Conservation (phyloP, 768 basidiomycete species). For the Pulveroboletus sp. region DNA sequence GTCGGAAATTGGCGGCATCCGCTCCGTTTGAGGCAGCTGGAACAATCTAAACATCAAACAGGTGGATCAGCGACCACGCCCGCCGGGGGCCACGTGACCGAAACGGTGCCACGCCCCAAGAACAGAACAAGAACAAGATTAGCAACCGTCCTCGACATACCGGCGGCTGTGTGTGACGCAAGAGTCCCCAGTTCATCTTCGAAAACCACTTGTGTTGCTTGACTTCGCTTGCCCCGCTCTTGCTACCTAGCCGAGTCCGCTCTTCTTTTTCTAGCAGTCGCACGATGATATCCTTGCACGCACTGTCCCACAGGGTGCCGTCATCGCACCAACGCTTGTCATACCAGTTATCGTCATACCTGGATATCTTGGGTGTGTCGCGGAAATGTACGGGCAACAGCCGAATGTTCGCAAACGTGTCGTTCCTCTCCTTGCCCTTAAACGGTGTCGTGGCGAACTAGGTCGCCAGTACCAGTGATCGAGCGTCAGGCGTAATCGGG, state of each 20-base stretch:
- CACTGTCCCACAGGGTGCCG: constrained; percentile 39
- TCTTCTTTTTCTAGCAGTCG: constrained; percentile 93
- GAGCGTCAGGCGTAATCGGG: constrained; percentile 24
- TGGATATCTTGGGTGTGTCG: constrained; percentile 74
- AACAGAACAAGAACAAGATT: neutral
- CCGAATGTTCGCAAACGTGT: constrained; percentile 96
- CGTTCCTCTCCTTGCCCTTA: constrained; percentile 92
- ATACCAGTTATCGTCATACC: constrained; percentile 39
- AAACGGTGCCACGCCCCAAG: neutral
- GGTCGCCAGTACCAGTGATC: constrained; percentile 14
- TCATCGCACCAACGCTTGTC: constrained; percentile 6
- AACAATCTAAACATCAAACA: constrained; percentile 56
- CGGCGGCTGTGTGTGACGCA: constrained; percentile 90
- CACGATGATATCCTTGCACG: constrained; percentile 81
- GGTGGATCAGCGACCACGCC: constrained; percentile 26
- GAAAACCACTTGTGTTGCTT: constrained; percentile 99
- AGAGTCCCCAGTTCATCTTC: constrained; percentile 93
- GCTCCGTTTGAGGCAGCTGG: constrained; percentile 68
- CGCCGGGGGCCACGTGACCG: constrained; percentile 13
- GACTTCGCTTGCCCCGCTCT: constrained; percentile 94
- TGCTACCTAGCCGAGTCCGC: constrained; percentile 79
- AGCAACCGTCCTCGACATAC: constrained; percentile 41
- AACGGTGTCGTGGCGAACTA: constrained; percentile 99
- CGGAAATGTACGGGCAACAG: constrained; percentile 81
- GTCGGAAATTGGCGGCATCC: constrained; percentile 87